Conservation (phyloP, 2,329 filamentous ascomycete genomes). For the Beauveria pseudobassiana region DNA sequence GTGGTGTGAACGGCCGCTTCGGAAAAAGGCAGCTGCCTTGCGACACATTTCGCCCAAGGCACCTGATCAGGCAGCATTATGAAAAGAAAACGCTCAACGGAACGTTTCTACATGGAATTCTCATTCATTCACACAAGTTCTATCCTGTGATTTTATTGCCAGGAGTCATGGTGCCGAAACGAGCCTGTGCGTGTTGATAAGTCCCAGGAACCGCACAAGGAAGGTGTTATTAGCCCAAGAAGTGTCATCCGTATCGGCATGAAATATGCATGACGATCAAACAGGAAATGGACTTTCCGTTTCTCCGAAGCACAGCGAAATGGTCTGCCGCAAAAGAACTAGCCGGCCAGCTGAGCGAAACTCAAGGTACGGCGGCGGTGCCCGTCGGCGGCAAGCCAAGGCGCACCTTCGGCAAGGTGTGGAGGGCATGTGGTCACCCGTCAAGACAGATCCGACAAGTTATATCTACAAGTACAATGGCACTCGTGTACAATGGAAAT, state of each 20-base stretch:
- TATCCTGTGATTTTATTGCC: no score
- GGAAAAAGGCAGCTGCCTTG: no score
- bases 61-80: neutral
- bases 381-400: constrained; percentile 4
- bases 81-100: no score
- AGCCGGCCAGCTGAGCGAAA: neutral
- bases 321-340: neutral
- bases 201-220: neutral
- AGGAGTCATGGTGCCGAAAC: no score
- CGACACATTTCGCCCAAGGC: no score
- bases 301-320: neutral
- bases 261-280: neutral
- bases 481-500: neutral
- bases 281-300: neutral
- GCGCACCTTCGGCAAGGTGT: neutral
- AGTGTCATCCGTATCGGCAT: neutral
- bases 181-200: no score
- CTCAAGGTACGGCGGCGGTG: neutral
- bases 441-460: neutral
- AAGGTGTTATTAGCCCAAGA: neutral
- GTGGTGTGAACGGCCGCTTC: neutral
- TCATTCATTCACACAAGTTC: no score
- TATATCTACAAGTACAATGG: neutral
- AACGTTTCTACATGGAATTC: no score
- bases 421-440: constrained; percentile 4